phyloP scores from a whole-genome alignment of 805 yeast genomes.

The Wickerhamiella australiensis region DNA sequence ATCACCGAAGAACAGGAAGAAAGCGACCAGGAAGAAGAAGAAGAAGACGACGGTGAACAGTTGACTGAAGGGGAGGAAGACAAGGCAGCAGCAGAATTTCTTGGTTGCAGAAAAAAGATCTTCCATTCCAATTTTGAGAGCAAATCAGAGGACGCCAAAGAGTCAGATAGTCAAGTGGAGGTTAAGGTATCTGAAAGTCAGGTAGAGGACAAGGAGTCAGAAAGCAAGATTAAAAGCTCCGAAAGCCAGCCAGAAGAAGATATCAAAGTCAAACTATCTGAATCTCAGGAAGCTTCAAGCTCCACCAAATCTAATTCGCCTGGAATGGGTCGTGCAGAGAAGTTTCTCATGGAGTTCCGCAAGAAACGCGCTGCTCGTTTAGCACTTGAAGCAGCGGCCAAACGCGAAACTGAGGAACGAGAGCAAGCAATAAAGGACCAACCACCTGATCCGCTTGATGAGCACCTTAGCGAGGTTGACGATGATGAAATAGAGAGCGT shows the following conservation, averaged over 20 bases:
- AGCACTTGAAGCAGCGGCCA: slow-evolving; percentile 12
- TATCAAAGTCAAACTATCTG: neutral
- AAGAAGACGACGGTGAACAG: slow-evolving; percentile 7
- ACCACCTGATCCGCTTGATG: slow-evolving; percentile 24
- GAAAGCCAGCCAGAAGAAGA: neutral
- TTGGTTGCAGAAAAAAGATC: neutral
- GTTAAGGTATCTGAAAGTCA: slow-evolving; percentile 9
- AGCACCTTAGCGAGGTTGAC: slow-evolving; percentile 60
- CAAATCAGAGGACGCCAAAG: slow-evolving; percentile 3
- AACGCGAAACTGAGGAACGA: slow-evolving; percentile 16
- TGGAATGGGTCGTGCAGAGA: slow-evolving; percentile 20
- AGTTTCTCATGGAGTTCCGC: slow-evolving; percentile 19
- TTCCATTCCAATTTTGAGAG: neutral
- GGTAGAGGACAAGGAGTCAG: slow-evolving; percentile 1
- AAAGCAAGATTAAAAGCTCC: slow-evolving; percentile 8
- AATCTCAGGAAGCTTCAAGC: neutral
- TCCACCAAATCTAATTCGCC: neutral
- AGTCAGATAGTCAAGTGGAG: slow-evolving; percentile 15
- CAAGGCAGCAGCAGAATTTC: neutral
- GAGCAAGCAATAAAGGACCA: slow-evolving; percentile 40
- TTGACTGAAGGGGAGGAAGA: neutral
- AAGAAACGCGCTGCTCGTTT: slow-evolving; percentile 18
- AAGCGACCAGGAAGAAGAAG: neutral
- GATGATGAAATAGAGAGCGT: slow-evolving; percentile 64
- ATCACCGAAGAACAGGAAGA: neutral